Conservation (phyloP, 768 basidiomycete species). For the Cystoderma amianthinum region DNA sequence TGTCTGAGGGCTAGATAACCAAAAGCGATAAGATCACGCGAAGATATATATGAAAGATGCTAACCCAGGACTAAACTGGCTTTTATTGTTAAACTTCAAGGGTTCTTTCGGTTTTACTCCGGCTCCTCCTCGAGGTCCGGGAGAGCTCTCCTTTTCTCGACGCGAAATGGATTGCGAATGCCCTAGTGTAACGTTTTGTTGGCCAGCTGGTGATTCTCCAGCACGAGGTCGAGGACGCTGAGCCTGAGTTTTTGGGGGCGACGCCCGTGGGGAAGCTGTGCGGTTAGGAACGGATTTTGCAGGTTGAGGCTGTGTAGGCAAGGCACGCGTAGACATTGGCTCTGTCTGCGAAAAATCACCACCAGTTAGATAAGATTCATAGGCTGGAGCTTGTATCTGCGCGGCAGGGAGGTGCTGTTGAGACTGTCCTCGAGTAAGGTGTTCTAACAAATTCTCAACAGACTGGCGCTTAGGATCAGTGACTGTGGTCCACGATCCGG, state of each 20-base stretch:
- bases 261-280: slow-evolving; percentile 51
- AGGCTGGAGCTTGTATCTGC: slow-evolving; percentile 31
- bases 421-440: slow-evolving; percentile 49
- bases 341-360: slow-evolving; percentile 41
- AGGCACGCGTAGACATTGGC: slow-evolving; percentile 28
- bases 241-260: slow-evolving; percentile 55
- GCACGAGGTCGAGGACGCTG: slow-evolving; percentile 45
- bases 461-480: slow-evolving; percentile 73
- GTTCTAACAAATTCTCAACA: slow-evolving; percentile 76
- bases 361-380: slow-evolving; percentile 37
- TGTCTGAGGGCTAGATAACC: slow-evolving; percentile 41
- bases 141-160: slow-evolving; percentile 69
- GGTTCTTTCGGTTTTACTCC: slow-evolving; percentile 29
- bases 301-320: slow-evolving; percentile 59
- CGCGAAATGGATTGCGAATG: slow-evolving; percentile 17
- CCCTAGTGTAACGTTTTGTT: slow-evolving; percentile 21
- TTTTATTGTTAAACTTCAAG: slow-evolving; percentile 36
- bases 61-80: slow-evolving; percentile 53
- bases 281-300: slow-evolving; percentile 44
- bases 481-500: slow-evolving; percentile 42
- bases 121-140: slow-evolving; percentile 47
- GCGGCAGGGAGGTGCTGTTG: slow-evolving; percentile 23
- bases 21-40: not conserved
- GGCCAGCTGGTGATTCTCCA: slow-evolving; percentile 44
- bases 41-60: slow-evolving; percentile 8